These are phyloP conservation scores for Heterococcus sp. DNA, from an alignment of 108 stramenopile genomes.

Conservation along the genomic window DNA sequence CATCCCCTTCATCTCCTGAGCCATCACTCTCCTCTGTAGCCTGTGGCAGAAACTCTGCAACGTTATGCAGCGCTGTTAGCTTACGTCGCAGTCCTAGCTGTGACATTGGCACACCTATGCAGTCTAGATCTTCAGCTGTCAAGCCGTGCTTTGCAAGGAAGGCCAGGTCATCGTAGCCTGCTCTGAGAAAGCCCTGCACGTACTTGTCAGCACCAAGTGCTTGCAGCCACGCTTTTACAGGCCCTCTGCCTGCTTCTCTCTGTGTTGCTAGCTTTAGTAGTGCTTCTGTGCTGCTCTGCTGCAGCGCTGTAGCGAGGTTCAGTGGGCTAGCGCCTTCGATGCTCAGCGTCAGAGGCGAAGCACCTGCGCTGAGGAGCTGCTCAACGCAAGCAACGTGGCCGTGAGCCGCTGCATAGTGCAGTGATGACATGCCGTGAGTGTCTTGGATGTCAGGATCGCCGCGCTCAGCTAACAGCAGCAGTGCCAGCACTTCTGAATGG, in stretches of 20 bases:
- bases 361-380: slow-evolving; percentile 36
- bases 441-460: slow-evolving; percentile 22
- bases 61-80: slow-evolving; percentile 19
- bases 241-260: neutral
- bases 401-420: slow-evolving; percentile 43
- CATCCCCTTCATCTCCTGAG: neutral
- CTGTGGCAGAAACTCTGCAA: slow-evolving; percentile 2
- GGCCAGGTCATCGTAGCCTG: slow-evolving; percentile 32
- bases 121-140: slow-evolving; percentile 26
- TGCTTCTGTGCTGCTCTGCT: neutral
- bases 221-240: slow-evolving; percentile 23
- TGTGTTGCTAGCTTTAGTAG: neutral
- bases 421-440: slow-evolving; percentile 20
- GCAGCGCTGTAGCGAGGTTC: slow-evolving; percentile 7
- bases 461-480: slow-evolving; percentile 10
- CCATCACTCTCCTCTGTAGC: neutral
- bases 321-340: slow-evolving; percentile 5
- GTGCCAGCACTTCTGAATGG: slow-evolving; percentile 1
- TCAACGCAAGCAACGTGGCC: slow-evolving; percentile 25
- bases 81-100: slow-evolving; percentile 33
- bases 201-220: slow-evolving; percentile 15
- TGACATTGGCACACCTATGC: slow-evolving; percentile 17
- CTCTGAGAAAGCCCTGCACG: slow-evolving; percentile 1
- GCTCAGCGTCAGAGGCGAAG: slow-evolving; percentile 1
- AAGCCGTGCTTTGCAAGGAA: slow-evolving; percentile 30